These are phyloP conservation scores for Aspergillus carbonarius DNA, from an alignment of 2,329 filamentous ascomycete genomes.

Conservation along the genomic window DNA sequence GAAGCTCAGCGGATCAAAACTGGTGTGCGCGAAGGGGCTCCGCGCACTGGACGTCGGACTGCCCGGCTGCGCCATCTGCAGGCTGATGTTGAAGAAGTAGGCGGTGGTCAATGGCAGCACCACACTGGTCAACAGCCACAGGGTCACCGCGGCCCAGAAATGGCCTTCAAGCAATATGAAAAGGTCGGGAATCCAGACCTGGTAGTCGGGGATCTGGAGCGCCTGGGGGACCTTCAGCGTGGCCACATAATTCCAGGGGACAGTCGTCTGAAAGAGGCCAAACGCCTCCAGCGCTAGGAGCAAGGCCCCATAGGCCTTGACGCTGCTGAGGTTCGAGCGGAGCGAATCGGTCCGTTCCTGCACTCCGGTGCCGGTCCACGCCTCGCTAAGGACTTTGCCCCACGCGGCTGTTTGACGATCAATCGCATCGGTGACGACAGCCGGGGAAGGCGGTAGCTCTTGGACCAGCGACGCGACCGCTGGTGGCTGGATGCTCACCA, in stretches of 20 bases:
- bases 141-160: slow-evolving; percentile 80
- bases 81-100: slow-evolving; percentile 88
- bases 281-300: slow-evolving; percentile 69
- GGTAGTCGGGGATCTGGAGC: slow-evolving; percentile 58
- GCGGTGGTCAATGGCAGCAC: slow-evolving; percentile 69
- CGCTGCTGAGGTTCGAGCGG: slow-evolving; percentile 67
- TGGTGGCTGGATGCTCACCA: slow-evolving; percentile 13
- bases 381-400: slow-evolving; percentile 34
- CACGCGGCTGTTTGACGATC: slow-evolving; percentile 58
- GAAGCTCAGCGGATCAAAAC: slow-evolving; percentile 82
- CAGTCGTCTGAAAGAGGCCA: slow-evolving; percentile 67
- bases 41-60: slow-evolving; percentile 16
- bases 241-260: slow-evolving; percentile 71
- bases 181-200: slow-evolving; percentile 74
- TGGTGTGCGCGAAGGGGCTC: slow-evolving; percentile 16
- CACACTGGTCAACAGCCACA: slow-evolving; percentile 74
- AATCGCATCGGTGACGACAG: slow-evolving; percentile 64
- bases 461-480: not conserved
- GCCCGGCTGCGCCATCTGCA: slow-evolving; percentile 42
- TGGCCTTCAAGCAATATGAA: slow-evolving; percentile 71
- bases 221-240: slow-evolving; percentile 64
- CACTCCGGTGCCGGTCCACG: slow-evolving; percentile 38
- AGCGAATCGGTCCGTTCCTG: slow-evolving; percentile 58
- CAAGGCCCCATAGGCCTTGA: slow-evolving; percentile 67
- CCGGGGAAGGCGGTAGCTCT: slow-evolving; percentile 39